Percentiles rank a stretch among this genome's conserved stretches.
Evolutionary conservation across 1,139 yeast species (phyloP).

Genomic region (Arxiozyma bovina): DNA sequence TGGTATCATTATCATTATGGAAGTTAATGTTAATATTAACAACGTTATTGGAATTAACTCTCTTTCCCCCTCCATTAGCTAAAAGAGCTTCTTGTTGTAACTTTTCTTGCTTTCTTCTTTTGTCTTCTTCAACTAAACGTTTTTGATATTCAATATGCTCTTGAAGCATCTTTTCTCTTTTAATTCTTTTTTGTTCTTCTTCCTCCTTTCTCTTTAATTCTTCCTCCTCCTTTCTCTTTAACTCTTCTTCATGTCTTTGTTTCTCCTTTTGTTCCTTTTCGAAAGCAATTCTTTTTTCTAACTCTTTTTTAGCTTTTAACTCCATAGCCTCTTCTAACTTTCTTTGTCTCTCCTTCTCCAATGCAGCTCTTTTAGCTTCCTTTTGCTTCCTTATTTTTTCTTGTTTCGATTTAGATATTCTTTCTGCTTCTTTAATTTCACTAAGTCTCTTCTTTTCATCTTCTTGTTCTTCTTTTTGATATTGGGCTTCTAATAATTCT

Average conservation of each 20-base stretch:
- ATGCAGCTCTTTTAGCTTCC: neutral
- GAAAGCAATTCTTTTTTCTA: neutral
- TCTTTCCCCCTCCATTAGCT: neutral
- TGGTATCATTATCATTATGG: neutral
- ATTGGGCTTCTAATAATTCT: conserved; percentile 3
- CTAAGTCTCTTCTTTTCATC: conserved; percentile 3
- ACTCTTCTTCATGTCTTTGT: neutral
- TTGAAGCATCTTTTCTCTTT: conserved; percentile 2
- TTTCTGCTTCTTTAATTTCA: conserved; percentile 1
- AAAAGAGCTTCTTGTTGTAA: conserved; percentile 5
- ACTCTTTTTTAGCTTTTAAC: conserved; percentile 1
- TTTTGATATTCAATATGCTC: conserved; percentile 6
- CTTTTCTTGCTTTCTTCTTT: conserved; percentile 4
- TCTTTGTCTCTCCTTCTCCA: neutral
- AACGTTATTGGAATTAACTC: neutral
- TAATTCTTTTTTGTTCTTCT: conserved; percentile 1
- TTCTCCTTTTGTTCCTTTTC: conserved; percentile 1
- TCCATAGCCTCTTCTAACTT: neutral
- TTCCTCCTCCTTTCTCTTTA: neutral
- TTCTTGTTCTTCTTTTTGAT: conserved; percentile 4
- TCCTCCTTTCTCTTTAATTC: neutral
- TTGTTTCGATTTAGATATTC: neutral
- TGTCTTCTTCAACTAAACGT: conserved; percentile 5
- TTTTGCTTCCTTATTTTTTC: neutral
- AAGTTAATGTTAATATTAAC: neutral